phyloP scores from a whole-genome alignment of 805 yeast genomes.

The Isabelozyma pseudorhagii region DNA sequence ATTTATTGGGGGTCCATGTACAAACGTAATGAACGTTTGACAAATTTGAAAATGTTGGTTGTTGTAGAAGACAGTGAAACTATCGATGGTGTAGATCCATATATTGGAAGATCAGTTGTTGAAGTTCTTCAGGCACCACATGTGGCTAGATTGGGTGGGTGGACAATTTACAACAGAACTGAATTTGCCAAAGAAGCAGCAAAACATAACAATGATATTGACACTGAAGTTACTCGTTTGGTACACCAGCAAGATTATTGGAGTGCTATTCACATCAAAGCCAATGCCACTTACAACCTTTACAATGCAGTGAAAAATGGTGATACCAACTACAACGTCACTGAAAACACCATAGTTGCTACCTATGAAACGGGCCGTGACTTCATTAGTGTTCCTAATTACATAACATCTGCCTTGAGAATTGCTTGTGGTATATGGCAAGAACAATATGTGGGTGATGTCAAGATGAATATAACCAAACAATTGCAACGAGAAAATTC shows the following conservation, averaged over 20 bases:
- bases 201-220: slow-evolving; percentile 17
- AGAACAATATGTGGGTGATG: slow-evolving; percentile 18
- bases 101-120: slow-evolving; percentile 47
- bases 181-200: slow-evolving; percentile 27
- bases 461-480: slow-evolving; percentile 13
- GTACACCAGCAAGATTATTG: slow-evolving; percentile 60
- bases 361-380: slow-evolving; percentile 67
- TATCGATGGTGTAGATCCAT: slow-evolving; percentile 28
- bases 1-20: slow-evolving; percentile 42
- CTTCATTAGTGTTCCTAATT: slow-evolving; percentile 42
- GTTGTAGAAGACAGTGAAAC: slow-evolving; percentile 27
- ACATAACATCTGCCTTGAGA: slow-evolving; percentile 39
- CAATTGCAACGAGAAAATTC: slow-evolving; percentile 10
- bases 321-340: slow-evolving; percentile 23
- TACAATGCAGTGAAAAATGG: slow-evolving; percentile 38
- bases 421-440: slow-evolving; percentile 32
- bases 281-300: slow-evolving; percentile 44
- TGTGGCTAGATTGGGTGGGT: slow-evolving; percentile 26
- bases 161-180: slow-evolving; percentile 30
- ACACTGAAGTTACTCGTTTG: slow-evolving; percentile 37
- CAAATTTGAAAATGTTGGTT: slow-evolving; percentile 33
- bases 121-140: slow-evolving; percentile 20
- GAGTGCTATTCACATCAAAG: slow-evolving; percentile 55
- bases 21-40: slow-evolving; percentile 23
- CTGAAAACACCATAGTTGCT: slow-evolving; percentile 30